Evolutionary conservation across 306 rosid species (phyloP), one percentile per base, ranked within the genome.

Genomic region (Neltuma alba): DNA sequence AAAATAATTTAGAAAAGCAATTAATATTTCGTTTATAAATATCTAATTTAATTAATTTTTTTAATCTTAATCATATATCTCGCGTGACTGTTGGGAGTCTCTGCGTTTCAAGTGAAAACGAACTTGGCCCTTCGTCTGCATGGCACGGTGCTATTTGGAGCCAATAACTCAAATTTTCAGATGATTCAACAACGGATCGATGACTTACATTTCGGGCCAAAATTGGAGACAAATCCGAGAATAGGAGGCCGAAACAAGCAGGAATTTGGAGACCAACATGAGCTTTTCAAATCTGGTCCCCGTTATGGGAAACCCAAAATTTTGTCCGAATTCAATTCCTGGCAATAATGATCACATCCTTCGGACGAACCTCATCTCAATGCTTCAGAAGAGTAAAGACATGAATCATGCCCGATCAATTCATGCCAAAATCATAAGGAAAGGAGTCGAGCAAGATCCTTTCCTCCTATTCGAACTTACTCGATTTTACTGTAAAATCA

Each of bases 391-490:
- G n/a, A 41, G 86, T 73, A 78, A 62, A 28, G 27, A 30, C 78
- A 18, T 74, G 10, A 60, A 70, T 65, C 91, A 47, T 8, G 41
- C 81, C 11, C 38, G 45, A 75, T 75, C 79, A 23, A 23, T 83
- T 12, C 91, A 85, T 31, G 70, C 79, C 79, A 83, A 72, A 28
- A 78, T 83, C 67, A 66, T 85, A 42, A 80, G 83, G 75, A 80
- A 40, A 5, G 68, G 64, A 72, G 54, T 68, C 30, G 70, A 73
- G 6, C 85, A 88, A 55, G 89, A 83, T 78, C 82, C 91, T 38
- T 85, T 83, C 50, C 69, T 85, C 21, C 33, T 70, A 47, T 88
- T 88, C 76, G 82, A 83, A 57, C 87, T 88, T 66, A 73, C 83
- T 69, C 85, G 84, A 3, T 45, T 70, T n/a, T 80, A 83, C 85